Base-by-base conservation (phyloP, 1,284 basidiomycete species). In the Tranzscheliella williamsii region DNA sequence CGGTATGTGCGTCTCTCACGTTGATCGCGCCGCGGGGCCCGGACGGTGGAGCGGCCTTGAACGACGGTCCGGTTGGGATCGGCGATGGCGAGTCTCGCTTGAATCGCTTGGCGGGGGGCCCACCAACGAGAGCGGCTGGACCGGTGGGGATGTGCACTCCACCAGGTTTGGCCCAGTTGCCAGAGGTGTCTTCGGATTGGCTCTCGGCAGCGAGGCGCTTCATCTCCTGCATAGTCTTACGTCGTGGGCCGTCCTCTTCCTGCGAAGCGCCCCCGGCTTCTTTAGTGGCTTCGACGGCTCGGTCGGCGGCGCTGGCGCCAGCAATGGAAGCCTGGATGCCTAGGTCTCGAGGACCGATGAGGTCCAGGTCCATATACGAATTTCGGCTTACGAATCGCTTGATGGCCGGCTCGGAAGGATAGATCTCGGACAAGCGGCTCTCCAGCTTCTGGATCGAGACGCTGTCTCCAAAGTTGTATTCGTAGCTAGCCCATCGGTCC, bases 401-500 rank as follows among this genome's bases (percentile, higher is more conserved):
- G 74, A 94, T 89, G 0, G 89, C 86, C 1, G 89, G 85, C 73
- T 94, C 92, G 43, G 85, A 84, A 0, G 91, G 87, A 79, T 92
- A 97, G 2, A 86, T 84, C 63, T 96, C 92, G 2, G 86, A 82
- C 70, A 96, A 87, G 4, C 94, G 85, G 55, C 86, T 85, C 77
- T 96, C 92, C 38, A 97, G 84, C 78, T 93, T 91, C 58, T 88
- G 86, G 8, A 90, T 86, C 2, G 89, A 88, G 36, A 89, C 85
- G n/a, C 92, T 81, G 79, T 95, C 91, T 18, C 91, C 91, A 75
- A 90, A 97, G 73, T 90, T 87, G 80, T 94, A 95, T 78, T 96
- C 92, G 80, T 95, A 95, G 51, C 87, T 84, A 3, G 90, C 87
- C 95, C 94, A 98, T 37, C 89, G 85, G 70, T 96, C 90, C 93